phyloP scores from a whole-genome alignment of 2,329 filamentous ascomycete species.

The Cercospora beticola region DNA sequence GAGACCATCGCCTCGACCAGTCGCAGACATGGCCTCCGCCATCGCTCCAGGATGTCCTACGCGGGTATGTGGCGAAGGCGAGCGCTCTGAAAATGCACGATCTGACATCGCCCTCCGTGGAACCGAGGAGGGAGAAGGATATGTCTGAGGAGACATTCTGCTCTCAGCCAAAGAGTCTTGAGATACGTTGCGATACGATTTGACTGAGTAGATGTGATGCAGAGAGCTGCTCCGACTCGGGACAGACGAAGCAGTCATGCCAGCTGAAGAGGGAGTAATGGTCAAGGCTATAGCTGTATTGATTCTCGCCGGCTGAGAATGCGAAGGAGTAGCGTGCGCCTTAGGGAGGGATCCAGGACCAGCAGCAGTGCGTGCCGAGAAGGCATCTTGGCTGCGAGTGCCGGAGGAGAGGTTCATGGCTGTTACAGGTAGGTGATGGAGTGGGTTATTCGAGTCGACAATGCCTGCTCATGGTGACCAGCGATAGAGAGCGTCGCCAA shows the following conservation, averaged over 20 bases:
- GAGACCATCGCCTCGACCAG: conserved; percentile 60
- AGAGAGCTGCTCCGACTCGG: conserved; percentile 42
- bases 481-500: conserved; percentile 4
- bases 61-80: conserved; percentile 51
- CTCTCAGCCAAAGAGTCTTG: conserved; percentile 28
- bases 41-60: conserved; percentile 57
- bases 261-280: conserved; percentile 18
- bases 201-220: conserved; percentile 31
- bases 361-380: conserved; percentile 19
- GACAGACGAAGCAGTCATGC: conserved; percentile 15
- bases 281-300: conserved; percentile 21
- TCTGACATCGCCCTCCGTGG: conserved; percentile 30
- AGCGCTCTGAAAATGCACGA: conserved; percentile 48
- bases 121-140: conserved; percentile 27
- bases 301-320: conserved; percentile 17
- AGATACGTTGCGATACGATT: conserved; percentile 23
- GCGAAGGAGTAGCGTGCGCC: conserved; percentile 19
- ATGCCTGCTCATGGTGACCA: conserved; percentile 27
- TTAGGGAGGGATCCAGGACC: conserved; percentile 20
- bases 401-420: conserved; percentile 29
- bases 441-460: conserved; percentile 27
- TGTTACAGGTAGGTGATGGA: conserved; percentile 21
- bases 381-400: conserved; percentile 25
- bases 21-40: conserved; percentile 56
- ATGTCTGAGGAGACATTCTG: conserved; percentile 29